Evolutionary conservation across 176 grass and related monocot genomes (phyloP).

Genomic region (Saccharum spontaneum): DNA sequence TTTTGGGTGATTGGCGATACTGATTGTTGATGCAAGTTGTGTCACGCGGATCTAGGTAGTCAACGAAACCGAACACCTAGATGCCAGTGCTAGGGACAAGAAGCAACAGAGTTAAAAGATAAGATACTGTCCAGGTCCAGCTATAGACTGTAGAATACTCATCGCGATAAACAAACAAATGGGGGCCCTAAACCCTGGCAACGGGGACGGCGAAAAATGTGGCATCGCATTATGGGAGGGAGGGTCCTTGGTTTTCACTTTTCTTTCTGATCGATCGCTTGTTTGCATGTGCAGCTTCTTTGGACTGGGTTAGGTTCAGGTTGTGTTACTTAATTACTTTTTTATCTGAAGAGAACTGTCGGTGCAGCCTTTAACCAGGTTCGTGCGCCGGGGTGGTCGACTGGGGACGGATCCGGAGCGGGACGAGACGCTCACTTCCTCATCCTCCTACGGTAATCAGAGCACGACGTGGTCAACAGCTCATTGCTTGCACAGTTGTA

Average conservation of each 20-base stretch:
- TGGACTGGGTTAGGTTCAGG: neutral
- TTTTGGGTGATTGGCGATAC: neutral
- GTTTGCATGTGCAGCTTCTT: neutral
- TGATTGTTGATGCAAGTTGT: too few species aligned
- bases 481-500: constrained; percentile 8
- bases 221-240: too few species aligned
- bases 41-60: constrained; percentile 2
- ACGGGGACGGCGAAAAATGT: neutral
- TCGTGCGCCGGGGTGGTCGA: constrained; percentile 22
- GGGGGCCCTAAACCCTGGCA: neutral
- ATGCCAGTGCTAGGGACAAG: constrained; percentile 12
- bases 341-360: neutral
- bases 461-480: neutral
- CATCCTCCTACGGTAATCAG: constrained; percentile 46
- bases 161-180: neutral
- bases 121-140: neutral
- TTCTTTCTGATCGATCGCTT: neutral
- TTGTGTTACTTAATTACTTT: neutral
- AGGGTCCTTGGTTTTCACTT: neutral
- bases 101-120: neutral
- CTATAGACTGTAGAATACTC: neutral
- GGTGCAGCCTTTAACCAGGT: constrained; percentile 42
- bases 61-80: neutral
- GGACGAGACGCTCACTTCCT: constrained; percentile 23
- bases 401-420: constrained; percentile 25